Evolutionary conservation across 192 early-diverging fungal genomes (phyloP).

Genomic region (Thoreauomyces humboldtii): DNA sequence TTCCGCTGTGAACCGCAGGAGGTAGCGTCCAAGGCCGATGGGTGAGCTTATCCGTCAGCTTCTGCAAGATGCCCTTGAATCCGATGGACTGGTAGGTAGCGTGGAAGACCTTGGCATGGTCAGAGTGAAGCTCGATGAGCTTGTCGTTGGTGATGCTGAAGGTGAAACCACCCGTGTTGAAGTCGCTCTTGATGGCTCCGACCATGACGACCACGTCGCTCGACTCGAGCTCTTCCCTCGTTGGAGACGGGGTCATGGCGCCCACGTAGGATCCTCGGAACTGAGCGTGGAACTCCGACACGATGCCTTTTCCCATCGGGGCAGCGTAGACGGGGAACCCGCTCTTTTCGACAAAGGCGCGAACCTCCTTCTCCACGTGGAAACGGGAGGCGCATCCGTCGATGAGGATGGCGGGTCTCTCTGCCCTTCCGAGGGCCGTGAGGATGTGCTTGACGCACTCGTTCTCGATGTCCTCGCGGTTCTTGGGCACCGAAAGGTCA

Average conservation of each 20-base stretch:
- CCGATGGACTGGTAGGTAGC: slow-evolving; percentile 42
- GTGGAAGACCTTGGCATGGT: slow-evolving; percentile 35
- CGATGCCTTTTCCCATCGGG: slow-evolving; percentile 48
- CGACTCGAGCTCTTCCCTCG: slow-evolving; percentile 34
- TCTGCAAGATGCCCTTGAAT: slow-evolving; percentile 32
- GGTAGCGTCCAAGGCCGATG: slow-evolving; percentile 11
- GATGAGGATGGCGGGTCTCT: slow-evolving; percentile 42
- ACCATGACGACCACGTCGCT: slow-evolving; percentile 42
- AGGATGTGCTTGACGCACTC: slow-evolving; percentile 34
- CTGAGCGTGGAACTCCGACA: slow-evolving; percentile 33
- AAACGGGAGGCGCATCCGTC: slow-evolving; percentile 45
- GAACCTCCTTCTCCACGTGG: slow-evolving; percentile 28
- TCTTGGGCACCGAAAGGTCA: slow-evolving; percentile 16
- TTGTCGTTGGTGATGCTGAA: slow-evolving; percentile 30
- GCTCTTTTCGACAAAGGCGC: slow-evolving; percentile 32
- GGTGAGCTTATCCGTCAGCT: slow-evolving; percentile 5
- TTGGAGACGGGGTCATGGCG: slow-evolving; percentile 28
- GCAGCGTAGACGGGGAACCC: slow-evolving; percentile 41
- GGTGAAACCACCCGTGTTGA: slow-evolving; percentile 55
- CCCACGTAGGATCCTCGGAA: slow-evolving; percentile 46
- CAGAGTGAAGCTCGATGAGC: slow-evolving; percentile 41
- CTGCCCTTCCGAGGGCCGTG: slow-evolving; percentile 27
- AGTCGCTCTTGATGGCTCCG: slow-evolving; percentile 47
- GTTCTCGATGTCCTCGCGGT: slow-evolving; percentile 21
- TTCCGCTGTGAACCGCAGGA: background rate